phyloP scores from a whole-genome alignment of 2,329 filamentous ascomycete genomes.

The Pyrenochaeta sp. region DNA sequence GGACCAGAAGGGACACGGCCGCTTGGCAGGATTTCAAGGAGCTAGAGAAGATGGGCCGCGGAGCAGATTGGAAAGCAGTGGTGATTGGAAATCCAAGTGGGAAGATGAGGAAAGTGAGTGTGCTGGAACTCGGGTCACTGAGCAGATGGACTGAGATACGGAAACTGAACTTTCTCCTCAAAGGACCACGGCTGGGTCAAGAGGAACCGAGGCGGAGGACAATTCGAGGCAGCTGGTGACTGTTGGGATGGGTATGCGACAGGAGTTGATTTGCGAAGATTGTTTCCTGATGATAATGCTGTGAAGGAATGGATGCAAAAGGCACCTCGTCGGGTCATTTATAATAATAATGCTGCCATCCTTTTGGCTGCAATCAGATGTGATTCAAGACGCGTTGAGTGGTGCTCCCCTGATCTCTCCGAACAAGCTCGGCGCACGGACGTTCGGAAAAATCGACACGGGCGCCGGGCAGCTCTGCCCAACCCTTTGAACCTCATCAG shows the following conservation, averaged over 20 bases:
- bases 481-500: constrained; percentile 17
- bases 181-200: constrained; percentile 25
- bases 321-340: too few relatives aligned
- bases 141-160: constrained; percentile 76
- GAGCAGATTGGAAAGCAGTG: constrained; percentile 69
- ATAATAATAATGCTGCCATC: too few relatives aligned
- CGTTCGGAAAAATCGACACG: constrained; percentile 29
- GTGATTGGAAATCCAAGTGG: constrained; percentile 76
- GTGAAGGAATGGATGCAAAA: too few relatives aligned
- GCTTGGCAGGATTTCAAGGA: constrained; percentile 47
- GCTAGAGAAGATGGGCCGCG: constrained; percentile 50
- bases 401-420: constrained; percentile 17
- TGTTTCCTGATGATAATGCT: too few relatives aligned
- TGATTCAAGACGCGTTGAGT: background rate
- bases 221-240: constrained; percentile 8
- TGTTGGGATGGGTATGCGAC: too few relatives aligned
- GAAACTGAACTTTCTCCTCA: constrained; percentile 54
- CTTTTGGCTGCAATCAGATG: too few relatives aligned
- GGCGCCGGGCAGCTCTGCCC: constrained; percentile 16
- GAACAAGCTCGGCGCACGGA: constrained; percentile 15
- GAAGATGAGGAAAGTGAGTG: constrained; percentile 72
- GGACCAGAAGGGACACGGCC: constrained; percentile 41
- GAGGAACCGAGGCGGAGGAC: constrained; percentile 11
- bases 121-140: constrained; percentile 73
- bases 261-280: background rate